Evolutionary conservation across 345 rosid species (phyloP).

Genomic region (Gossypium arboreum): DNA sequence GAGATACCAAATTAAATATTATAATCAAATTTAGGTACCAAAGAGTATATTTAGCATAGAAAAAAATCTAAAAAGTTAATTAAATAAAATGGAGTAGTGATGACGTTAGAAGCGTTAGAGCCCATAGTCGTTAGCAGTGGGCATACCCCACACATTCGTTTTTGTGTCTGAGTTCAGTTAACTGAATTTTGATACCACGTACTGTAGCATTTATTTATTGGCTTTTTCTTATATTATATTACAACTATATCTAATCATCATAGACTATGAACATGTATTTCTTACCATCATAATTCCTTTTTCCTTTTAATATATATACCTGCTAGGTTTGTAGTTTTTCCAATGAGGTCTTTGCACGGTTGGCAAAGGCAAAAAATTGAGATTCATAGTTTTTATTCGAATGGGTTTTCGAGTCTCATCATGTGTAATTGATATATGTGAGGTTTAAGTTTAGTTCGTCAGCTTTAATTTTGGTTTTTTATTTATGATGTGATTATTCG

Average conservation of each 20-base stretch:
- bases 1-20: too few relatives aligned
- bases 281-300: background rate
- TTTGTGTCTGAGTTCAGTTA: conserved; percentile 16
- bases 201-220: background rate
- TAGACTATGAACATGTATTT: background rate
- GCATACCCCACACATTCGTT: background rate
- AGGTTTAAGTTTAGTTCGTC: too few relatives aligned
- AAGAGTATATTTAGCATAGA: too few relatives aligned
- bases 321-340: too few relatives aligned
- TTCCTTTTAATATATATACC: too few relatives aligned
- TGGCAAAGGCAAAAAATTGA: too few relatives aligned
- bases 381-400: too few relatives aligned
- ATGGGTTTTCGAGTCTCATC: fast-evolving
- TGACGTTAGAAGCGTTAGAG: background rate
- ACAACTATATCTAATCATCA: background rate
- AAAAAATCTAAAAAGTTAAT: too few relatives aligned
- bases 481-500: too few relatives aligned
- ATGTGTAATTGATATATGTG: too few relatives aligned
- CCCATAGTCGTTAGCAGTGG: conserved; percentile 11
- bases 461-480: fast-evolving
- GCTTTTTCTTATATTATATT: background rate
- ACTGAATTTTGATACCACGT: background rate
- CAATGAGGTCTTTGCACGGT: too few relatives aligned
- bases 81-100: background rate
- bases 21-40: too few relatives aligned